Conservation (phyloP, 2,329 filamentous ascomycete species). For the Colletotrichum shisoi region DNA sequence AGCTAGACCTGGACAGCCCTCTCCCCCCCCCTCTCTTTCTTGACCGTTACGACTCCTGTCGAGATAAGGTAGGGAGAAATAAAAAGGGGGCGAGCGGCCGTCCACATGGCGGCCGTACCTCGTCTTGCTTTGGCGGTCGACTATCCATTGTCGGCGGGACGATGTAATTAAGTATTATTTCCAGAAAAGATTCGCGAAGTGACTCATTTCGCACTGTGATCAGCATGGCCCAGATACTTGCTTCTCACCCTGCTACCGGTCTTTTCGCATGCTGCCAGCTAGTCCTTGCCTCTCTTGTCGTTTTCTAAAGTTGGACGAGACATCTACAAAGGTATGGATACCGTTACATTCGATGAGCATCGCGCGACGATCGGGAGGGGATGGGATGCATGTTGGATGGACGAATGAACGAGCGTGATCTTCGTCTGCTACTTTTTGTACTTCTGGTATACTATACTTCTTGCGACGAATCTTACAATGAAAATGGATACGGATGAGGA, state of each 20-base stretch:
- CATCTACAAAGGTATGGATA: conserved; percentile 16
- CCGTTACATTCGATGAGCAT: conserved; percentile 34
- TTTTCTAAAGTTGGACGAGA: conserved; percentile 4
- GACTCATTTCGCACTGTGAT: conserved; percentile 16
- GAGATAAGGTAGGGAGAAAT: conserved; percentile 29
- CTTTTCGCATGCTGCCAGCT: background rate
- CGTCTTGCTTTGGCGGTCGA: background rate
- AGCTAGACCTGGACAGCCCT: conserved; percentile 10
- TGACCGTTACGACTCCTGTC: background rate
- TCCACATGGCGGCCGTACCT: background rate
- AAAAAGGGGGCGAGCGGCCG: conserved; percentile 17
- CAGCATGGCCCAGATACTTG: background rate
- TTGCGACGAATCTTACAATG: background rate
- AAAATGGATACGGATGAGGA: background rate
- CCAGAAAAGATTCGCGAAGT: conserved; percentile 4
- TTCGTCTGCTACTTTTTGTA: background rate
- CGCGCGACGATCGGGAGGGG: conserved; percentile 32
- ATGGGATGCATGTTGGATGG: conserved; percentile 6
- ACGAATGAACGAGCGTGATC: conserved; percentile 16
- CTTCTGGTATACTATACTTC: background rate
- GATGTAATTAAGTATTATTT: conserved; percentile 2
- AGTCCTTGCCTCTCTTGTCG: conserved; percentile 18
- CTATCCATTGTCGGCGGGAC: conserved; percentile 8
- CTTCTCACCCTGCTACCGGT: conserved; percentile 2
- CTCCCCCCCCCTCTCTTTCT: background rate